These are phyloP conservation scores for Cryptococcus sp. DNA, from an alignment of 1,284 basidiomycete genomes.

Conservation along the genomic window DNA sequence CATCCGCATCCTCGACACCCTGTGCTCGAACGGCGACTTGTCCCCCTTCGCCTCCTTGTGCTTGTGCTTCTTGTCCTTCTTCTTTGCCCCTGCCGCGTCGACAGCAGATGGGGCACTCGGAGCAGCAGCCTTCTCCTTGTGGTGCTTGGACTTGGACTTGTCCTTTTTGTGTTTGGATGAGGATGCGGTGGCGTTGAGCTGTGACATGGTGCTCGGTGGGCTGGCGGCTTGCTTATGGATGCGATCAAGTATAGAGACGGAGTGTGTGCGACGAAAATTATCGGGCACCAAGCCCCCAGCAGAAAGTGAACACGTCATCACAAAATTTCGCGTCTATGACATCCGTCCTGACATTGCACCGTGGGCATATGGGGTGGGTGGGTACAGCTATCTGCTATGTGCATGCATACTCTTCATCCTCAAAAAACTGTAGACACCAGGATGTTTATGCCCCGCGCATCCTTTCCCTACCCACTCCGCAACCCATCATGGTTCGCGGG, in stretches of 20 bases:
- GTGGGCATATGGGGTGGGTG: background rate
- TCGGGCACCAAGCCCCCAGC: background rate
- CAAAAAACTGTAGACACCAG: slow-evolving; percentile 13
- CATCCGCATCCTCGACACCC: slow-evolving; percentile 64
- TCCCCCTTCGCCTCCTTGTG: slow-evolving; percentile 7
- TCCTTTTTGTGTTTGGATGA: slow-evolving; percentile 19
- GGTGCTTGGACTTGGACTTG: slow-evolving; percentile 12
- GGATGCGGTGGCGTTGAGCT: slow-evolving; percentile 15
- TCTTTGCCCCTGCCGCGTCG: background rate
- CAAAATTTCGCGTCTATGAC: background rate
- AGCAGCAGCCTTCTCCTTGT: slow-evolving; percentile 2
- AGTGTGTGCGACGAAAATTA: background rate
- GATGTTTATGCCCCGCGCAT: slow-evolving; percentile 42
- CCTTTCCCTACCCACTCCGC: slow-evolving; percentile 50
- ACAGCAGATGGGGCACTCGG: too few species aligned
- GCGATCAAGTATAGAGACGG: background rate
- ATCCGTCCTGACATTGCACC: background rate
- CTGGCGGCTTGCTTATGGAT: background rate
- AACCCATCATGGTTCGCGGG: slow-evolving; percentile 96
- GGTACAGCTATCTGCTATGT: background rate
- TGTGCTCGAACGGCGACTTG: slow-evolving; percentile 58
- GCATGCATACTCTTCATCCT: background rate
- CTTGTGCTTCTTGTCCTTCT: slow-evolving; percentile 4
- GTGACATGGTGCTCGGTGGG: slow-evolving; percentile 8
- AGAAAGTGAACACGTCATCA: slow-evolving; percentile 13